Evolutionary conservation across 192 early-diverging fungal species (phyloP).

Genomic region (Irineochytrium annulatum): DNA sequence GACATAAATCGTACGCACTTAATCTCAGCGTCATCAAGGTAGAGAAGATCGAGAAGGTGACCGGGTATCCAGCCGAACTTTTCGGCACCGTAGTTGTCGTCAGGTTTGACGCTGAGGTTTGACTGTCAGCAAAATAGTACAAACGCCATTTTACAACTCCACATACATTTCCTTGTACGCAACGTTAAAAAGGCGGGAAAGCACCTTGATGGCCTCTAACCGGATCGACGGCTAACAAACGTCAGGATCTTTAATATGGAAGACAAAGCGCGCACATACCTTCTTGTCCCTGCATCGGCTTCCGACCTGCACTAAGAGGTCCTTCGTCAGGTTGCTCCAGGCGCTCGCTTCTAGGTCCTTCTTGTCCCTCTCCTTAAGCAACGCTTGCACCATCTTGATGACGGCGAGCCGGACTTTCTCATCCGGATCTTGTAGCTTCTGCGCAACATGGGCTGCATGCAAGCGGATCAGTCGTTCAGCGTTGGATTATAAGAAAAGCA

Average conservation of each 20-base stretch:
- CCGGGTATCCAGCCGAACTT: slow-evolving; percentile 84
- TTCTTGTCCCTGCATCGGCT: slow-evolving; percentile 89
- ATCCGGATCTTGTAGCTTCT: slow-evolving; percentile 83
- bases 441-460: slow-evolving; percentile 48
- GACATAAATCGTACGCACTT: slow-evolving; percentile 42
- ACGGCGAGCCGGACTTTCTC: slow-evolving; percentile 81
- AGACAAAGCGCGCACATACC: slow-evolving; percentile 21
- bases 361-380: too few species aligned
- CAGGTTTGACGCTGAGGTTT: slow-evolving; percentile 8
- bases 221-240: slow-evolving; percentile 46
- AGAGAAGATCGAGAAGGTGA: slow-evolving; percentile 75
- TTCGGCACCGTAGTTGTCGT: slow-evolving; percentile 49
- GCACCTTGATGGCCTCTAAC: slow-evolving; percentile 70
- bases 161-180: slow-evolving; percentile 68
- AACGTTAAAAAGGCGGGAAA: slow-evolving; percentile 70
- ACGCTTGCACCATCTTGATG: slow-evolving; percentile 61
- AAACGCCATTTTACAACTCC: neutral
- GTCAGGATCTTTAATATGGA: neutral
- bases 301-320: slow-evolving; percentile 56
- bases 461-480: neutral
- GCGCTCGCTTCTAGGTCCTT: slow-evolving; percentile 57
- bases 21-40: slow-evolving; percentile 77
- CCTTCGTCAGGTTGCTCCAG: slow-evolving; percentile 48
- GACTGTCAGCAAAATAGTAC: slow-evolving; percentile 11
- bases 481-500: slow-evolving; percentile 2